Conservation (phyloP, 768 basidiomycete genomes). For the Aureoboletus auriporus region DNA sequence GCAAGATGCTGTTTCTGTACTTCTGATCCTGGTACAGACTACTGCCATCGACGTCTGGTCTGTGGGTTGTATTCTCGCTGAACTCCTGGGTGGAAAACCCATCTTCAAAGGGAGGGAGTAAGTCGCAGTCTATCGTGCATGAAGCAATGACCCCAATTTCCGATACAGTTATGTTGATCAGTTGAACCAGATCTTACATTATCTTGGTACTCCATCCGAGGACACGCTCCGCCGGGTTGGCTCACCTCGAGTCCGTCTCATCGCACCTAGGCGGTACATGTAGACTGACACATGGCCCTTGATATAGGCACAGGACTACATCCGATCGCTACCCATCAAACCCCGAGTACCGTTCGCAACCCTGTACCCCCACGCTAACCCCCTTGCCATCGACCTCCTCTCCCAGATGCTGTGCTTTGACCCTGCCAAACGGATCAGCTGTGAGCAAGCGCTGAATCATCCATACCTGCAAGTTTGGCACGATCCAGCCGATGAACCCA, state of each 20-base stretch:
- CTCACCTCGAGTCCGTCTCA: constrained; percentile 72
- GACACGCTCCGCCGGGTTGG: constrained; percentile 95
- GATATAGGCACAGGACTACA: constrained; percentile 90
- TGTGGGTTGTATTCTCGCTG: constrained; percentile 92
- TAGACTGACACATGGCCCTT: constrained; percentile 3
- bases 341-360: constrained; percentile 89
- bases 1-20: background rate
- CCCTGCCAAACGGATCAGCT: constrained; percentile 92
- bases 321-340: constrained; percentile 95
- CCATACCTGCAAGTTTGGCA: constrained; percentile 98
- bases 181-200: constrained; percentile 95
- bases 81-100: constrained; percentile 89
- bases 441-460: constrained; percentile 92
- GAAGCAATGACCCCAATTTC: constrained; percentile 1
- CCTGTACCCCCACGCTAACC: constrained; percentile 92
- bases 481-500: constrained; percentile 91
- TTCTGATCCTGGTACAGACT: constrained; percentile 44
- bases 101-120: constrained; percentile 97
- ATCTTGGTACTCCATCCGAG: constrained; percentile 96
- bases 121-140: constrained; percentile 26
- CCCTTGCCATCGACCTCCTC: constrained; percentile 89
- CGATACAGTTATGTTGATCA: constrained; percentile 92
- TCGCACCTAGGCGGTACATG: background rate
- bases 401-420: constrained; percentile 93
- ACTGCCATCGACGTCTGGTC: constrained; percentile 96